Conservation (phyloP, 768 basidiomycete species). For the Mycena olivaceomarginata region DNA sequence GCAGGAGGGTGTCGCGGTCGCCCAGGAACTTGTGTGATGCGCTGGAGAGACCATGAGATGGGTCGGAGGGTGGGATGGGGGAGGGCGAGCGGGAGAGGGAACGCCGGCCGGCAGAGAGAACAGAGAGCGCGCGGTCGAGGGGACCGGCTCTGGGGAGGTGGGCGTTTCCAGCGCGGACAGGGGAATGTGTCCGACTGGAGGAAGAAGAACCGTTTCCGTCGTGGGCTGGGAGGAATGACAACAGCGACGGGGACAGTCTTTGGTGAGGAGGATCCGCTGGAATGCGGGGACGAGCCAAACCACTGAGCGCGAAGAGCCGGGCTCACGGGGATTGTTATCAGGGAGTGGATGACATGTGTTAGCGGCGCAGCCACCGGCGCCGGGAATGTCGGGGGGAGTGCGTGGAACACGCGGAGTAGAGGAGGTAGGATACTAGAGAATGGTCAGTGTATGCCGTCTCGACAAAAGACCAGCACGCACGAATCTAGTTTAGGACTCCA, state of each 20-base stretch:
- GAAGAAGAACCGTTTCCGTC: constrained; percentile 51
- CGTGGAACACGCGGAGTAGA: constrained; percentile 81
- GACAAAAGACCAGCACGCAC: constrained; percentile 61
- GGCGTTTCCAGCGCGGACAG: constrained; percentile 52
- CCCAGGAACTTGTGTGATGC: constrained; percentile 24
- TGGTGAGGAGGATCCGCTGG: constrained; percentile 55
- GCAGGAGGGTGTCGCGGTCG: constrained; percentile 71
- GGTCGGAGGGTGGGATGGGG: constrained; percentile 54
- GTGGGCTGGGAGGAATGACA: constrained; percentile 57
- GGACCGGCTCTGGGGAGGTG: constrained; percentile 63
- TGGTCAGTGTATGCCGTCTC: neutral
- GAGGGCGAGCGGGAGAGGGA: constrained; percentile 71
- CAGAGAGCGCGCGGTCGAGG: constrained; percentile 76
- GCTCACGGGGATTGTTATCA: constrained; percentile 86
- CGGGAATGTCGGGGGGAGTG: constrained; percentile 77
- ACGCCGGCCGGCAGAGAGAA: constrained; percentile 71
- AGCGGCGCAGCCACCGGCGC: constrained; percentile 84
- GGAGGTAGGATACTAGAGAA: constrained; percentile 78
- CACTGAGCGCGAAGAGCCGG: constrained; percentile 74
- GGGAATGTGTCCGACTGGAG: constrained; percentile 62
- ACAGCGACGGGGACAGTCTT: constrained; percentile 60
- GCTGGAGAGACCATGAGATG: neutral
- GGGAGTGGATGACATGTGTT: constrained; percentile 87
- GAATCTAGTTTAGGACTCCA: constrained; percentile 86
- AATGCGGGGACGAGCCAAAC: constrained; percentile 68